Evolutionary conservation across 768 basidiomycete genomes (phyloP).

Genomic region (Suillus spraguei): DNA sequence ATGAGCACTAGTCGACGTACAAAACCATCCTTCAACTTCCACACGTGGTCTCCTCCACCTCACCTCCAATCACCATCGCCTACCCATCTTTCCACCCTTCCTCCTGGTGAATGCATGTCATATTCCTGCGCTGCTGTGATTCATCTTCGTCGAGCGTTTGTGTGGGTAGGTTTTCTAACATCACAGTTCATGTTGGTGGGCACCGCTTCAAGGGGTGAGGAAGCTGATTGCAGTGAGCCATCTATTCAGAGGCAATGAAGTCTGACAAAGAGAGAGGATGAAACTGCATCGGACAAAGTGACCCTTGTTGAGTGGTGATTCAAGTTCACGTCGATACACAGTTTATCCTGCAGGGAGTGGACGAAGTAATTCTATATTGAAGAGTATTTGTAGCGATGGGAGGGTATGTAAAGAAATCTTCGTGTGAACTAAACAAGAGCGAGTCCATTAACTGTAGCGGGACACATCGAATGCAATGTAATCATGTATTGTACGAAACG

Average conservation of each 20-base stretch:
- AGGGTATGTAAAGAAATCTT: no score
- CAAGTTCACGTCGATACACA: not conserved
- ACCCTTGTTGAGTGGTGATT: not conserved
- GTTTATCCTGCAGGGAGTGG: not conserved
- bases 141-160: not conserved
- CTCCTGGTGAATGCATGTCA: not conserved
- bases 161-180: not conserved
- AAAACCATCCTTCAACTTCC: no score
- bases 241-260: not conserved
- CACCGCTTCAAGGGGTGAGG: not conserved
- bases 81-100: not conserved
- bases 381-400: no score
- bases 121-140: not conserved
- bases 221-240: not conserved
- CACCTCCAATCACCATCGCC: not conserved
- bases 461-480: no score
- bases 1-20: no score
- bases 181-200: not conserved
- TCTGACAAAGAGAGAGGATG: not conserved
- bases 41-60: not conserved
- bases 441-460: no score
- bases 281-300: not conserved
- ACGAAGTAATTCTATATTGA: not conserved
- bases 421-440: no score
- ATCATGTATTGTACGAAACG: no score